phyloP scores from a whole-genome alignment of 345 rosid genomes.

The Rubroshorea leprosula region DNA sequence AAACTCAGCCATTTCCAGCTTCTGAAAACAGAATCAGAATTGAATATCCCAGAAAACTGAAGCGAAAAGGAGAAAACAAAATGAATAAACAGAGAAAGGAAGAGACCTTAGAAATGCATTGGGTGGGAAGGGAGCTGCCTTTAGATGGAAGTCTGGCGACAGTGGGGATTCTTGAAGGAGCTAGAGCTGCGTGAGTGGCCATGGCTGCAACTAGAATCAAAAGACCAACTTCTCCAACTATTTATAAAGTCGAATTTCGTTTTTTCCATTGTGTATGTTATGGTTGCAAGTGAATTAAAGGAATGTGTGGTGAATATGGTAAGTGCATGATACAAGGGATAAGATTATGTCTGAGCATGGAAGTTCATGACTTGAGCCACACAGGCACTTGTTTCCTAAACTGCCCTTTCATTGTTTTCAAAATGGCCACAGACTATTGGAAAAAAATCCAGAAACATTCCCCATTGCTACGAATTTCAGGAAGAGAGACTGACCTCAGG shows the following conservation, averaged over 20 bases:
- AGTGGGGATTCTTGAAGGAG: constrained; percentile 70
- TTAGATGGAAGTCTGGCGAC: constrained; percentile 54
- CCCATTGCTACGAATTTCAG: background rate
- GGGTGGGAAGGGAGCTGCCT: constrained; percentile 55
- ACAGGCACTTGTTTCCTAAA: constrained; percentile 9
- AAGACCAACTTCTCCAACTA: constrained; percentile 1
- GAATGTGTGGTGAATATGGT: constrained; percentile 54
- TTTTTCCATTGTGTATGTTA: constrained; percentile 16
- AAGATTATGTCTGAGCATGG: constrained; percentile 30
- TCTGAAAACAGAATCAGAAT: constrained; percentile 32
- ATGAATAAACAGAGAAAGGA: constrained; percentile 10
- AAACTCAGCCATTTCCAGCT: constrained; percentile 67
- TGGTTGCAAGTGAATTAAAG: constrained; percentile 37
- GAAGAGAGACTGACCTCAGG: background rate
- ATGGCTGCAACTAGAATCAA: constrained; percentile 27
- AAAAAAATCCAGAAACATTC: background rate
- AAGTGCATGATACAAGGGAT: constrained; percentile 36
- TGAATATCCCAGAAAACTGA: background rate
- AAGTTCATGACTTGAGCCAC: constrained; percentile 30
- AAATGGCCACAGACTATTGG: background rate
- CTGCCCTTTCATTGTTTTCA: constrained; percentile 4
- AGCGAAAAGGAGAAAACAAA: background rate
- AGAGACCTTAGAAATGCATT: constrained; percentile 67
- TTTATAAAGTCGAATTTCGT: background rate
- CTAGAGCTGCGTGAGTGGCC: constrained; percentile 94